These are phyloP conservation scores for Austroboletus novae-zelandiae DNA, from an alignment of 1,284 basidiomycete genomes.

Conservation along the genomic window DNA sequence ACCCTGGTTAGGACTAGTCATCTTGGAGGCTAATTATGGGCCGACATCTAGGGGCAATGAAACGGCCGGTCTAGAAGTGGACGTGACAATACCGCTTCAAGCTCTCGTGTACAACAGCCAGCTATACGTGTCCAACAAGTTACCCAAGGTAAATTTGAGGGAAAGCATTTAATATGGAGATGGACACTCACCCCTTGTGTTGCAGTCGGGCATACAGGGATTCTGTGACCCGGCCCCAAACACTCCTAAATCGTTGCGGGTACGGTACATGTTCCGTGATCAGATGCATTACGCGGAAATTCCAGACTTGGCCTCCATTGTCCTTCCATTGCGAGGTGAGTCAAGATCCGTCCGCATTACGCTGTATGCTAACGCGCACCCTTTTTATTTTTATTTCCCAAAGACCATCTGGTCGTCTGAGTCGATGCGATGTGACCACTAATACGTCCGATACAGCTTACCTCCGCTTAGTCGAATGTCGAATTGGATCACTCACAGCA, in stretches of 20 bases:
- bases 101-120: constrained; percentile 79
- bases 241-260: constrained; percentile 60
- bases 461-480: background rate
- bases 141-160: constrained; percentile 52
- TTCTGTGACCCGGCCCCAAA: constrained; percentile 77
- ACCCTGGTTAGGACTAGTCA: constrained; percentile 53
- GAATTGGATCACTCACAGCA: constrained; percentile 8
- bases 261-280: constrained; percentile 79
- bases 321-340: constrained; percentile 73
- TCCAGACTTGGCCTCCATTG: constrained; percentile 66
- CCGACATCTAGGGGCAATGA: constrained; percentile 42
- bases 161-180: constrained; percentile 9
- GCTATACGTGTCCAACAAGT: constrained; percentile 74
- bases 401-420: constrained; percentile 32
- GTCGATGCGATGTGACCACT: constrained; percentile 2
- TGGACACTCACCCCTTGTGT: constrained; percentile 13
- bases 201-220: constrained; percentile 64
- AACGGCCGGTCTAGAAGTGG: constrained; percentile 55
- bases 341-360: constrained; percentile 30
- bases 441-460: constrained; percentile 4
- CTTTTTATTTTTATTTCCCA: constrained; percentile 6
- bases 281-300: constrained; percentile 74
- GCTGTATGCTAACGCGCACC: constrained; percentile 4
- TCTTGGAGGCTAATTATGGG: constrained; percentile 66
- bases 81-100: constrained; percentile 81